Conservation (phyloP, 768 basidiomycete genomes). For the Termitomyces sp. region DNA sequence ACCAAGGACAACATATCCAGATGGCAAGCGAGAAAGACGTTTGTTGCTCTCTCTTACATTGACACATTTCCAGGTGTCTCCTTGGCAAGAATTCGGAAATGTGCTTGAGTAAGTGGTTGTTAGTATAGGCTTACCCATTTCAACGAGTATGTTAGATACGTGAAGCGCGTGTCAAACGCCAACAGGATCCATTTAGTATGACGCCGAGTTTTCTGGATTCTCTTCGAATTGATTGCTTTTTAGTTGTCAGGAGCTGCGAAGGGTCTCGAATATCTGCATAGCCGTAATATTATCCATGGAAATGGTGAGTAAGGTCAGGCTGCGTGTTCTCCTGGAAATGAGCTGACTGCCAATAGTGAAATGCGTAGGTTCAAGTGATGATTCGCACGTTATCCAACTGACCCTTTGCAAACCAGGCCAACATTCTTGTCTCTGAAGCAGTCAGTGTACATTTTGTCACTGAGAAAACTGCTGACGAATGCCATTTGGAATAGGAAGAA, state of each 20-base stretch:
- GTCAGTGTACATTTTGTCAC: slow-evolving; percentile 22
- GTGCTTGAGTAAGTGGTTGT: slow-evolving; percentile 37
- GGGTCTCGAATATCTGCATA: slow-evolving; percentile 55
- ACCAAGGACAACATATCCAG: slow-evolving; percentile 44
- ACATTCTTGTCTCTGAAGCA: slow-evolving; percentile 50
- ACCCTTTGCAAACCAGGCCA: slow-evolving; percentile 18
- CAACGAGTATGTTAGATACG: slow-evolving; percentile 30
- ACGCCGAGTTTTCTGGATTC: background rate
- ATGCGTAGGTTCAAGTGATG: slow-evolving; percentile 39
- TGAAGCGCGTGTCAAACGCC: slow-evolving; percentile 25
- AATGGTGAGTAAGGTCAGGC: slow-evolving; percentile 38
- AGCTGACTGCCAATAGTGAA: slow-evolving; percentile 36
- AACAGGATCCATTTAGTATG: slow-evolving; percentile 41
- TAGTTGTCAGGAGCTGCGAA: slow-evolving; percentile 50
- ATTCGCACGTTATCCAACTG: background rate
- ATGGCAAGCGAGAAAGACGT: slow-evolving; percentile 27
- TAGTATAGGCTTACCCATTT: background rate
- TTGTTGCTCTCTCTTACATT: background rate
- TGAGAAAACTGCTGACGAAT: background rate
- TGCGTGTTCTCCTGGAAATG: background rate
- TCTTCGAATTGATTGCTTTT: background rate
- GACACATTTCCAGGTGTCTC: slow-evolving; percentile 41
- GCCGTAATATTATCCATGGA: slow-evolving; percentile 48
- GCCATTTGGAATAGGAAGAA: slow-evolving; percentile 31
- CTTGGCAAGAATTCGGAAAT: slow-evolving; percentile 58